These are phyloP conservation scores for Backusella tuberculispora DNA, from an alignment of 192 early-diverging fungal genomes.

Conservation along the genomic window DNA sequence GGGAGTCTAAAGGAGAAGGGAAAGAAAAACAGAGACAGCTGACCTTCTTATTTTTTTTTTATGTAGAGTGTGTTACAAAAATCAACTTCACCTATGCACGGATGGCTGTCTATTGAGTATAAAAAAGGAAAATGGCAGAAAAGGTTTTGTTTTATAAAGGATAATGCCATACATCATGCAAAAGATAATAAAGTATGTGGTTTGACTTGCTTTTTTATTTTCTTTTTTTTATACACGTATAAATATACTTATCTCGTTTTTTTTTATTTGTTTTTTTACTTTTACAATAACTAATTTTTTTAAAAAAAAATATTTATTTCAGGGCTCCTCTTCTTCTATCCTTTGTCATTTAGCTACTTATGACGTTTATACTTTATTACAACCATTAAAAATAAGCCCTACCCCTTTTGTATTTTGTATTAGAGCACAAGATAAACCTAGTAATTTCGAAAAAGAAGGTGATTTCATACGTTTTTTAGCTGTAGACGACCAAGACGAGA, in stretches of 20 bases:
- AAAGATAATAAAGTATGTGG: conserved; percentile 66
- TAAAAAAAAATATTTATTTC: background rate
- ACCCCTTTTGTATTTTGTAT: conserved; percentile 85
- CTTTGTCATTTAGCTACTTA: conserved; percentile 68
- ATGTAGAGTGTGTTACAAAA: conserved; percentile 33
- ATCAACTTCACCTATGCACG: conserved; percentile 45
- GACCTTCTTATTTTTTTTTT: background rate
- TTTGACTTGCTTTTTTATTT: conserved; percentile 41
- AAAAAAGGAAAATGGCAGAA: conserved; percentile 89
- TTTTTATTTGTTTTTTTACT: background rate
- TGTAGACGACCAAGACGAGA: conserved; percentile 62
- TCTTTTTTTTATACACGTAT: background rate
- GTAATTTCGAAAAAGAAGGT: conserved; percentile 83
- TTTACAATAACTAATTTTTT: background rate
- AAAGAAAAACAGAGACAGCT: conserved; percentile 16
- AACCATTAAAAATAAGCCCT: conserved; percentile 69
- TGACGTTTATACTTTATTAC: conserved; percentile 81
- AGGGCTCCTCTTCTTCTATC: conserved; percentile 29
- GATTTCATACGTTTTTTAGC: conserved; percentile 83
- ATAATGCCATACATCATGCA: conserved; percentile 66
- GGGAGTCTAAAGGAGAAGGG: background rate
- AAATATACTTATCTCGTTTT: conserved; percentile 6
- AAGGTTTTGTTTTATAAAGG: conserved; percentile 70
- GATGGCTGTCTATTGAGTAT: conserved; percentile 70
- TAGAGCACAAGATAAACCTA: conserved; percentile 75